Evolutionary conservation across 2,329 filamentous ascomycete genomes (phyloP), one percentile per base, ranked within the genome.

Genomic region (Westerdykella aurantiaca): DNA sequence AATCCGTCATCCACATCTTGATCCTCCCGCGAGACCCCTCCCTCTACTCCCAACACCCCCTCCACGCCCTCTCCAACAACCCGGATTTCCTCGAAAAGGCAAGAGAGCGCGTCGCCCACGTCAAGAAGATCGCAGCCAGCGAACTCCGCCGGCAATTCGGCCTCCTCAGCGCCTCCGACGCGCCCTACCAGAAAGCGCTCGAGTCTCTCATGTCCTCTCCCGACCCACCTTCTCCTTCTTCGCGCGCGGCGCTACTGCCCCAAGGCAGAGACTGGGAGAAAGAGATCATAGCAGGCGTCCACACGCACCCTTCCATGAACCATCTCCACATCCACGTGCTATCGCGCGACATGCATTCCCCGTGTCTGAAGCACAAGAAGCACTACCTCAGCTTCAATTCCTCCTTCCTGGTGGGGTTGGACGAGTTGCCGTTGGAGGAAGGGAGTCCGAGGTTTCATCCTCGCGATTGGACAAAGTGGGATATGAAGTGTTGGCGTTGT

Each of bases 351-450:
- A 84, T 87, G 75, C 76, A 81, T 56, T 88, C 84, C 31, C 76
- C 79, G 10, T 77, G 76, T 37, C 53, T 96, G 67, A 87, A 83
- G 69, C 82, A 91, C 61, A 77, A 82, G 51, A 91, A 89, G 64
- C 93, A 97, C 69, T 97, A 96, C 69, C 88, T 93, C 61, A 93
- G 86, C 51, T 97, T 97, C 69, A 82, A 80, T 25, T 94, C 90
- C 41, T 78, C 79, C 3, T 98, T 97, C 64, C 79, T 98, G 17
- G 79, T 97, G 11, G 74, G 77, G 13, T 59, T 97, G 21, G 81
- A 81, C 17, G 86, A 90, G 47, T 91, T 96, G 39, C 91, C 93
- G 4, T 69, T 97, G 23, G 73, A 75, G 0, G 49, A 71, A 21
- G 78, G 83, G 43, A 88, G 94, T 63, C 66, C 69, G 37, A 71